Conservation (phyloP, 2,329 filamentous ascomycete genomes). For the Westerdykella aurantiaca region DNA sequence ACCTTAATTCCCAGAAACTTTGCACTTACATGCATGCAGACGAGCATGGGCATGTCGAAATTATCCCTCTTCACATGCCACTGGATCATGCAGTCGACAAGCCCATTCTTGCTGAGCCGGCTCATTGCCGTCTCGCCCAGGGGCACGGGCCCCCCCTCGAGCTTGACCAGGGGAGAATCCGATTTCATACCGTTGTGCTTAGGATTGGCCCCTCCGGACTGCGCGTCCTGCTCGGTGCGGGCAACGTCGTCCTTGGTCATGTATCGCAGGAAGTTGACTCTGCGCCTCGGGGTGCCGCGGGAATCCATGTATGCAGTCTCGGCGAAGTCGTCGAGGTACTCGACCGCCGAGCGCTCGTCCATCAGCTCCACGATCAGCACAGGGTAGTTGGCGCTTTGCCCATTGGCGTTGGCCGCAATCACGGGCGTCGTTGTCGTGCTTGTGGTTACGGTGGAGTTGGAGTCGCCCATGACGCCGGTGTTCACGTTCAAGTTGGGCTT, state of each 20-base stretch:
- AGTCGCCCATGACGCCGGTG: slow-evolving; percentile 49
- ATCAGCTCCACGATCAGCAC: slow-evolving; percentile 90
- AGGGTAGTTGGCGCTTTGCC: slow-evolving; percentile 51
- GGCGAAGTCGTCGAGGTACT: slow-evolving; percentile 95
- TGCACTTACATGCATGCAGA: slow-evolving; percentile 88
- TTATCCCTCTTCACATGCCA: slow-evolving; percentile 96
- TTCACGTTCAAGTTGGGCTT: slow-evolving; percentile 86
- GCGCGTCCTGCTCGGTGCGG: slow-evolving; percentile 21
- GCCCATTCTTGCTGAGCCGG: slow-evolving; percentile 74
- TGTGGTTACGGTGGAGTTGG: slow-evolving; percentile 36
- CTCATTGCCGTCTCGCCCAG: slow-evolving; percentile 73
- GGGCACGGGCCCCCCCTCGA: slow-evolving; percentile 26
- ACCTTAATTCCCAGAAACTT: neutral
- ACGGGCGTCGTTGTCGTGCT: slow-evolving; percentile 44
- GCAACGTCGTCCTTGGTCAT: slow-evolving; percentile 45
- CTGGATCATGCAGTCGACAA: slow-evolving; percentile 91
- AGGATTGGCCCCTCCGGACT: slow-evolving; percentile 2
- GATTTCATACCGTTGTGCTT: slow-evolving; percentile 20
- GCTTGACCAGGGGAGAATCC: slow-evolving; percentile 25
- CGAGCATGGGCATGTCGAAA: slow-evolving; percentile 97
- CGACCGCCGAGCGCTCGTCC: slow-evolving; percentile 86
- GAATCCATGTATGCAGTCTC: slow-evolving; percentile 89
- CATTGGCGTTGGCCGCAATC: slow-evolving; percentile 17
- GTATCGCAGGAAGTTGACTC: slow-evolving; percentile 86
- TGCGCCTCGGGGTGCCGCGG: slow-evolving; percentile 74